Percentiles rank a stretch among this genome's conserved stretches.
Conservation (phyloP, 345 rosid genomes). For the Pugionium cornutum region DNA sequence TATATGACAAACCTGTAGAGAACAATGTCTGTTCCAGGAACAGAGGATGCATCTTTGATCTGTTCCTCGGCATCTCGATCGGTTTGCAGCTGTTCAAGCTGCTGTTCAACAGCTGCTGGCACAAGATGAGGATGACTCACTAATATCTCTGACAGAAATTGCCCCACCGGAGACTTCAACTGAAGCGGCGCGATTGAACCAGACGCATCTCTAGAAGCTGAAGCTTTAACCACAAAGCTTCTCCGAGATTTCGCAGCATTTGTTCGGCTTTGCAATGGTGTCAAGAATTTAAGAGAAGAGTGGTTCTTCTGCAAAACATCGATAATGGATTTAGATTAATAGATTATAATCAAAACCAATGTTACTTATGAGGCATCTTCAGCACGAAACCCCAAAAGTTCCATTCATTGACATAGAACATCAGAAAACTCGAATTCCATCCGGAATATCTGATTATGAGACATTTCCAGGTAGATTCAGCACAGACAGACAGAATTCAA, state of each 20-base stretch:
- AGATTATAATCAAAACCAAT: background rate
- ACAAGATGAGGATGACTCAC: constrained; percentile 91
- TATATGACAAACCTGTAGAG: constrained; percentile 84
- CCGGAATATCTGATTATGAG: too few relatives aligned
- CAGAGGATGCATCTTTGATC: constrained; percentile 54
- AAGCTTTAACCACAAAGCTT: constrained; percentile 54
- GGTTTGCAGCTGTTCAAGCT: constrained; percentile 86
- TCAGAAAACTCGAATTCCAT: too few relatives aligned
- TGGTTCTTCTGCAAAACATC: background rate
- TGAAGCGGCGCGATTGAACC: constrained; percentile 72
- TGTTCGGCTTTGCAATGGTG: constrained; percentile 28
- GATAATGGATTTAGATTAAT: background rate
- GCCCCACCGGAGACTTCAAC: constrained; percentile 89
- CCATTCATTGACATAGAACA: too few relatives aligned
- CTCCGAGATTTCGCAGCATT: too few relatives aligned
- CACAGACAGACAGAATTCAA: too few relatives aligned
- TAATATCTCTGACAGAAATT: constrained; percentile 79
- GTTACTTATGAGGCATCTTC: too few relatives aligned
- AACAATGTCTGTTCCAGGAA: constrained; percentile 78
- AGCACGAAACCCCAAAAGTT: too few relatives aligned
- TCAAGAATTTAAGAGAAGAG: constrained; percentile 20
- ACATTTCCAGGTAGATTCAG: too few relatives aligned
- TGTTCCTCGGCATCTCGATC: constrained; percentile 71
- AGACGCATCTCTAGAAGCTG: constrained; percentile 53
- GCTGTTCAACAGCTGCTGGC: constrained; percentile 93